Evolutionary conservation across 2,329 filamentous ascomycete species (phyloP).

Genomic region (Ophiostoma fasciatum): DNA sequence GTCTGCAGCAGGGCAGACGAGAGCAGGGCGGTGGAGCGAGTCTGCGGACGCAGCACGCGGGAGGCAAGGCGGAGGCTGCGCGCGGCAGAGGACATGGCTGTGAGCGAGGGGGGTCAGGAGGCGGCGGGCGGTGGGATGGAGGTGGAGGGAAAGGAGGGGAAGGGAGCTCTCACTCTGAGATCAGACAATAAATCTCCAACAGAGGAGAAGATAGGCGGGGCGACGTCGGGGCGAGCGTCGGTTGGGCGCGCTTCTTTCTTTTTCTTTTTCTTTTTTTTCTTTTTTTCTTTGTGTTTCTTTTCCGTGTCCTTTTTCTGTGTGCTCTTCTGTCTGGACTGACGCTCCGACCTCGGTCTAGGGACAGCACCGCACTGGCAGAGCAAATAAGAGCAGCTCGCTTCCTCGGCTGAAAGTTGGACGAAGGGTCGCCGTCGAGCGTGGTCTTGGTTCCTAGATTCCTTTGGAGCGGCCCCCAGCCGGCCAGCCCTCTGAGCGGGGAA

Average conservation of each 20-base stretch:
- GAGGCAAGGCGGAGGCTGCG: slow-evolving; percentile 39
- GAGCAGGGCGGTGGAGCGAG: slow-evolving; percentile 15
- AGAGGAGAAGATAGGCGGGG: background rate
- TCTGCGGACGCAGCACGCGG: slow-evolving; percentile 35
- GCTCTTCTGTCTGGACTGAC: background rate
- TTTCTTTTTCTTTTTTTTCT: background rate
- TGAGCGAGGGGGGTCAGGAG: slow-evolving; percentile 6
- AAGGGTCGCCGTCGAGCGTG: slow-evolving; percentile 1
- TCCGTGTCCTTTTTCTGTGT: background rate
- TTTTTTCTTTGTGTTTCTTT: background rate
- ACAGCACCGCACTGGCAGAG: background rate
- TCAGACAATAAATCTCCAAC: no score
- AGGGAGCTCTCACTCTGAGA: slow-evolving; percentile 1
- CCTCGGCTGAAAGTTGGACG: slow-evolving; percentile 6
- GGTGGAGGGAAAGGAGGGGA: background rate
- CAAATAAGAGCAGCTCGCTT: background rate
- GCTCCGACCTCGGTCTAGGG: no score
- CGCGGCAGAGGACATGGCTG: slow-evolving; percentile 37
- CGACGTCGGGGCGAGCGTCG: background rate
- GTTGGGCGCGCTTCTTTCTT: slow-evolving; percentile 1
- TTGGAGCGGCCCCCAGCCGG: slow-evolving; percentile 2
- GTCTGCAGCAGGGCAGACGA: slow-evolving; percentile 19
- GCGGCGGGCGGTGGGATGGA: background rate
- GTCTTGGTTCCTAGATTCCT: slow-evolving; percentile 1
- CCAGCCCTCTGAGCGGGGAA: slow-evolving; percentile 3